phyloP scores from a whole-genome alignment of 345 rosid species.

The Clarkia xantiana region DNA sequence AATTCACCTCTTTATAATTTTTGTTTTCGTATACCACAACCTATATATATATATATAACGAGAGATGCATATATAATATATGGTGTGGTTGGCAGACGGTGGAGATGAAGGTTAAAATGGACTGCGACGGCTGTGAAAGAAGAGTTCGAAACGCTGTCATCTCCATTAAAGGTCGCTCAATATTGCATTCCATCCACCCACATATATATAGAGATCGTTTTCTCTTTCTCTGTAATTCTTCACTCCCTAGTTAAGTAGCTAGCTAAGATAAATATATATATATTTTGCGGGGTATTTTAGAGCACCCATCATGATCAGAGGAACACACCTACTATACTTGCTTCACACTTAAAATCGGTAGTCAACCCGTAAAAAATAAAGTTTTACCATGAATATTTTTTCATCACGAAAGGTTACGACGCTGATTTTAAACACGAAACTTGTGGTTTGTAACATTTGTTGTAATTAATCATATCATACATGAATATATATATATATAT shows the following conservation, averaged over 20 bases:
- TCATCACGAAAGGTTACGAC: no score
- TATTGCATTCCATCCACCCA: neutral
- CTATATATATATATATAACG: no score
- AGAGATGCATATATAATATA: no score
- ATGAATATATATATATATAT: neutral
- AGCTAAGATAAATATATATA: neutral
- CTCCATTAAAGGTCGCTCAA: slow-evolving; percentile 27
- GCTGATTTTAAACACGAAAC: neutral
- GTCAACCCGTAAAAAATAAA: no score
- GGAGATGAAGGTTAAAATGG: slow-evolving; percentile 51
- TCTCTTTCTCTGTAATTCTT: neutral
- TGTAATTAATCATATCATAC: neutral
- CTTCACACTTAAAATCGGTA: no score
- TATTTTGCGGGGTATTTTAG: no score
- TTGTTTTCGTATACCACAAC: no score
- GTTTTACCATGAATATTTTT: no score
- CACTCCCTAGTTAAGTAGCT: no score
- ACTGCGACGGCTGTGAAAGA: slow-evolving; percentile 48
- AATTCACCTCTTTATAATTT: neutral
- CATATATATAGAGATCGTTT: neutral
- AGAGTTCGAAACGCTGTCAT: slow-evolving; percentile 27
- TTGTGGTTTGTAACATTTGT: neutral
- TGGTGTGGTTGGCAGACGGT: no score
- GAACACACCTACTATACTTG: no score
- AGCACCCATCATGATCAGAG: no score